Evolutionary conservation across 495 filamentous ascomycete species (phyloP).

Genomic region (Penicillium lividum): DNA sequence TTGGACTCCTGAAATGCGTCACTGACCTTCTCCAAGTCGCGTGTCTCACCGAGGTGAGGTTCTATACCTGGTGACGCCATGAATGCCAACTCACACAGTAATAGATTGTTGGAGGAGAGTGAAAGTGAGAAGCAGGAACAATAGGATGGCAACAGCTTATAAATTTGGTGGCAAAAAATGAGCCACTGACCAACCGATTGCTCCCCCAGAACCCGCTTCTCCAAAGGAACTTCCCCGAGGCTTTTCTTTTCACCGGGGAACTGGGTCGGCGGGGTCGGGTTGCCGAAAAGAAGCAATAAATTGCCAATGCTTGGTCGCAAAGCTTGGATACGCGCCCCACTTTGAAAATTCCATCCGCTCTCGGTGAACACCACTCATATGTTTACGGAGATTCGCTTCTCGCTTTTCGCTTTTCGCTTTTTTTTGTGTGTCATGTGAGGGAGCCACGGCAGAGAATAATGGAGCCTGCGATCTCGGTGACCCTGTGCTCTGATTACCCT

Average conservation of each 20-base stretch:
- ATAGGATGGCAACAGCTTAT: neutral
- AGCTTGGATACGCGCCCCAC: slow-evolving; percentile 13
- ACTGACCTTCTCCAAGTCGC: slow-evolving; percentile 17
- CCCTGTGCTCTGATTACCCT: too few relatives aligned
- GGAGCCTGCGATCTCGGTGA: neutral
- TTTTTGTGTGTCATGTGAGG: neutral
- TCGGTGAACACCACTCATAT: slow-evolving; percentile 17
- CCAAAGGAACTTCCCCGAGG: slow-evolving; percentile 16
- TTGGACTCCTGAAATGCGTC: slow-evolving; percentile 16
- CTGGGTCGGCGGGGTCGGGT: slow-evolving; percentile 15
- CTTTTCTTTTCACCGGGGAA: neutral
- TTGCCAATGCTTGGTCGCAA: slow-evolving; percentile 20
- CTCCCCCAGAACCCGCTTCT: slow-evolving; percentile 8
- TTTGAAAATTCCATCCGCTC: slow-evolving; percentile 6
- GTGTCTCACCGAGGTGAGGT: neutral
- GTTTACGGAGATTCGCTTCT: neutral
- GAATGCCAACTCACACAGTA: neutral
- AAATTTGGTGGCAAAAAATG: neutral
- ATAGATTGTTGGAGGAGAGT: neutral
- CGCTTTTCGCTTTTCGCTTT: too few relatives aligned
- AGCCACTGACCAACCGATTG: neutral
- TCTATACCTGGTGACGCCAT: neutral
- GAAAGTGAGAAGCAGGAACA: neutral
- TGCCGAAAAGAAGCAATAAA: slow-evolving; percentile 23
- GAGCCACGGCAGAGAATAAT: neutral